Conservation (phyloP, 768 basidiomycete genomes). For the Rhizopogon vulgaris region DNA sequence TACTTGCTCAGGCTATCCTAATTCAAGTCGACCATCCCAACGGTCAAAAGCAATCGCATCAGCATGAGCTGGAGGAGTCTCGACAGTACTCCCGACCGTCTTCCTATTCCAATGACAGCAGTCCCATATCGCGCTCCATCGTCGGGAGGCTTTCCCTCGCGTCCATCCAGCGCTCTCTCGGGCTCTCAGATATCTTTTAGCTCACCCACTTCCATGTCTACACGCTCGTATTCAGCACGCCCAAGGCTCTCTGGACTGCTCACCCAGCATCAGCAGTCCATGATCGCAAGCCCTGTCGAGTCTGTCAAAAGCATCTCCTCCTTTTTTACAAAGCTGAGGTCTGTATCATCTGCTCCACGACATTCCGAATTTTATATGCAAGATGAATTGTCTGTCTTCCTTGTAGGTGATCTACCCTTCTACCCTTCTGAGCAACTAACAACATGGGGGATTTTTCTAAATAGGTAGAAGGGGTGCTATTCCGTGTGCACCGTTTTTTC, state of each 20-base stretch:
- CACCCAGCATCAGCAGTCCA: background rate
- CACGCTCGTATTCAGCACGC: background rate
- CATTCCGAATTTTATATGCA: slow-evolving; percentile 17
- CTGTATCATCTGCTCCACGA: background rate
- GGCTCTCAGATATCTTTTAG: slow-evolving; percentile 2
- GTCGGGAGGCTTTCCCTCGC: slow-evolving; percentile 1
- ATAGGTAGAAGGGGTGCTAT: slow-evolving; percentile 33
- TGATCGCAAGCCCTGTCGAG: slow-evolving; percentile 2
- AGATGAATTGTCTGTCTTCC: slow-evolving; percentile 14
- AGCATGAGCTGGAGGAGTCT: slow-evolving; percentile 5
- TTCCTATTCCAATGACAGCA: background rate
- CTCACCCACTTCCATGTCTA: background rate
- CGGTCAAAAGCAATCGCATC: background rate
- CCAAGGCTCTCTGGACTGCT: slow-evolving; percentile 1
- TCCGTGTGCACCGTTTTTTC: slow-evolving; percentile 36
- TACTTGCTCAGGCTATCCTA: background rate
- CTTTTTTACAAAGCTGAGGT: slow-evolving; percentile 1
- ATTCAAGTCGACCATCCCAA: background rate
- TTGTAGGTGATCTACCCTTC: slow-evolving; percentile 6
- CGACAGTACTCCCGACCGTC: background rate
- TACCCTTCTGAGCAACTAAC: background rate
- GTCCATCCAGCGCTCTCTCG: slow-evolving; percentile 2
- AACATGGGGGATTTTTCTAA: no score
- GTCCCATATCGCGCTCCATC: slow-evolving; percentile 2
- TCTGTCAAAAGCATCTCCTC: slow-evolving; percentile 2